Percentiles rank a stretch among this genome's conserved stretches.
phyloP scores from a whole-genome alignment of 2,329 filamentous ascomycete species.

The Sporothrix variecibatus region DNA sequence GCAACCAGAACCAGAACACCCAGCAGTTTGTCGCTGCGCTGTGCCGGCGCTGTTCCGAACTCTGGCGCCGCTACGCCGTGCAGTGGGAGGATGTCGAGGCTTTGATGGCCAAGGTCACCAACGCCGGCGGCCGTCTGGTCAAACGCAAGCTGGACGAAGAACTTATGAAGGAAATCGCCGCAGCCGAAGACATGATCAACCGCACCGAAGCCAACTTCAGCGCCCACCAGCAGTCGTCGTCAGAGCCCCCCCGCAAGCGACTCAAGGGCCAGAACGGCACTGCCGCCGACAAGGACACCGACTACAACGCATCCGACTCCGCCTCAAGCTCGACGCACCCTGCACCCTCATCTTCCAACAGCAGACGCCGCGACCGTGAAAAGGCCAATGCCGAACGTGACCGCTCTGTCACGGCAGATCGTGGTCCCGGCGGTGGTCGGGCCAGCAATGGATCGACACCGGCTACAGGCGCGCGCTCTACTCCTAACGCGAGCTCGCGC shows the following conservation, averaged over 20 bases:
- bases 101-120: constrained; percentile 80
- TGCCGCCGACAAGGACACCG: constrained; percentile 50
- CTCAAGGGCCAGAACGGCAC: constrained; percentile 49
- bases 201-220: constrained; percentile 38
- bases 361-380: constrained; percentile 45
- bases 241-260: constrained; percentile 66
- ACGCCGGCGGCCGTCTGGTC: constrained; percentile 77
- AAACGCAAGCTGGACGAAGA: constrained; percentile 93
- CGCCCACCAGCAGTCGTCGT: constrained; percentile 32
- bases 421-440: constrained; percentile 1
- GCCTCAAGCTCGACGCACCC: constrained; percentile 50
- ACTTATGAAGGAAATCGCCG: constrained; percentile 70
- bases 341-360: constrained; percentile 46
- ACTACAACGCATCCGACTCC: constrained; percentile 49
- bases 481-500: constrained; percentile 37
- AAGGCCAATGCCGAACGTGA: constrained; percentile 55
- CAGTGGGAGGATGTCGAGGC: constrained; percentile 95
- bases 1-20: constrained; percentile 50
- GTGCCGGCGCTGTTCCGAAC: constrained; percentile 83
- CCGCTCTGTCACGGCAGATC: neutral
- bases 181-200: constrained; percentile 63
- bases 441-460: constrained; percentile 39
- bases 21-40: constrained; percentile 74
- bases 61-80: constrained; percentile 95
- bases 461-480: constrained; percentile 59